Percentiles rank a stretch among this genome's conserved stretches.
Evolutionary conservation across 1,139 yeast genomes (phyloP).

Genomic region (Lodderomyces metapsilosis): DNA sequence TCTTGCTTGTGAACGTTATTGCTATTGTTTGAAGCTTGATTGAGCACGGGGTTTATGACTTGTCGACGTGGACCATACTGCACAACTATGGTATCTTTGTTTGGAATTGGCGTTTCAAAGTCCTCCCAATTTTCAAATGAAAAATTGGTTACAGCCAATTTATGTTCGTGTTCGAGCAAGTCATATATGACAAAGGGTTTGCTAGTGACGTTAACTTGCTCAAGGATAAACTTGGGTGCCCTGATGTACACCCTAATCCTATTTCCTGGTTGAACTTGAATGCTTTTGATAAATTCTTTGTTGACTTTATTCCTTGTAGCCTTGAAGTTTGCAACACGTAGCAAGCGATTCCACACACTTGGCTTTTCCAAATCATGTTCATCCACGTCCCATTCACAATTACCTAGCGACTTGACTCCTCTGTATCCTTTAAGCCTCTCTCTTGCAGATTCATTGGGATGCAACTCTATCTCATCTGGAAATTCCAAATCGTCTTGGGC

Average conservation of each 20-base stretch:
- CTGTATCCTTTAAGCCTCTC: constrained; percentile 76
- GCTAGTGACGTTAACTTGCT: constrained; percentile 37
- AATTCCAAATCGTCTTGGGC: constrained; percentile 87
- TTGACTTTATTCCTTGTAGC: constrained; percentile 69
- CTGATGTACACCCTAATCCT: constrained; percentile 58
- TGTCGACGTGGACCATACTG: constrained; percentile 95
- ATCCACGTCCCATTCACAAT: constrained; percentile 84
- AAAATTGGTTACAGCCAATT: constrained; percentile 78
- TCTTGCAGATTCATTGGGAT: constrained; percentile 71
- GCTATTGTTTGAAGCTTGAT: constrained; percentile 71
- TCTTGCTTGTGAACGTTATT: constrained; percentile 89
- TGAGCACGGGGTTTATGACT: constrained; percentile 79
- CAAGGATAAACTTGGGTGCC: constrained; percentile 55
- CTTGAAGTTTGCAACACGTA: constrained; percentile 74
- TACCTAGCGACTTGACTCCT: constrained; percentile 80
- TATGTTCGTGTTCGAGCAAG: constrained; percentile 81
- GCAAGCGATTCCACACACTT: constrained; percentile 69
- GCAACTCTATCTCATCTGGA: constrained; percentile 91
- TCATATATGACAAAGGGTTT: constrained; percentile 68
- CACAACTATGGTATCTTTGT: constrained; percentile 74
- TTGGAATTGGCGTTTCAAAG: constrained; percentile 76
- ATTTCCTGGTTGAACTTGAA: constrained; percentile 67
- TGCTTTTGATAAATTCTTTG: constrained; percentile 59
- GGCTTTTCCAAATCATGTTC: constrained; percentile 80
- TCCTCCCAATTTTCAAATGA: constrained; percentile 88